phyloP scores from a whole-genome alignment of 768 basidiomycete species.

The Amanita thiersii region DNA sequence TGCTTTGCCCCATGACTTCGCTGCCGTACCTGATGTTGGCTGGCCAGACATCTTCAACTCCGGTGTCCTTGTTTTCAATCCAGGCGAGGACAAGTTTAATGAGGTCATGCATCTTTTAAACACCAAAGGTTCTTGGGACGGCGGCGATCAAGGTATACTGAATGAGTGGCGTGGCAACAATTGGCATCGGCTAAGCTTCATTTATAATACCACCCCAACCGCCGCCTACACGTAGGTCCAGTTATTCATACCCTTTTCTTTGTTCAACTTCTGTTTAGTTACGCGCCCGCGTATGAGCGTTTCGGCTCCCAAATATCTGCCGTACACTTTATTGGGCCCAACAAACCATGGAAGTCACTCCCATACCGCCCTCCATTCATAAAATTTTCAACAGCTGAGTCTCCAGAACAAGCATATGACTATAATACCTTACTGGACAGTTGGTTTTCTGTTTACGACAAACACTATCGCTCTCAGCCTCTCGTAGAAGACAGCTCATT shows the following conservation, averaged over 20 bases:
- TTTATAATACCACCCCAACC: slow-evolving; percentile 96
- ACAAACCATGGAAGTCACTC: slow-evolving; percentile 89
- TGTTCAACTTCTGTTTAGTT: slow-evolving; percentile 39
- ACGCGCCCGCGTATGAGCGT: slow-evolving; percentile 94
- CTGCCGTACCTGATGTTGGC: slow-evolving; percentile 93
- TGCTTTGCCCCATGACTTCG: slow-evolving; percentile 70
- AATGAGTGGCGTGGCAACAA: slow-evolving; percentile 87
- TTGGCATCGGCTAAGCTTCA: slow-evolving; percentile 95
- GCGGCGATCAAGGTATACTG: slow-evolving; percentile 95
- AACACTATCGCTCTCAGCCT: slow-evolving; percentile 63
- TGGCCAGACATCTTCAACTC: slow-evolving; percentile 99
- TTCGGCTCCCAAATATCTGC: slow-evolving; percentile 82
- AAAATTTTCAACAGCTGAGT: slow-evolving; percentile 17
- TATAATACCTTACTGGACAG: slow-evolving; percentile 79
- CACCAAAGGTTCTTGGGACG: slow-evolving; percentile 87
- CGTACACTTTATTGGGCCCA: slow-evolving; percentile 91
- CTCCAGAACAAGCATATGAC: slow-evolving; percentile 50
- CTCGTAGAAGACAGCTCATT: slow-evolving; percentile 39
- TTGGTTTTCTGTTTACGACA: slow-evolving; percentile 91
- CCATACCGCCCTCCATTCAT: slow-evolving; percentile 56
- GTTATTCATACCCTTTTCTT: slow-evolving; percentile 17
- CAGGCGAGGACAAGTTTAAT: slow-evolving; percentile 76
- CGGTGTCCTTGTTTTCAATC: slow-evolving; percentile 83
- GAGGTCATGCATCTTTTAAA: slow-evolving; percentile 64
- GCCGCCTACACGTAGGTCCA: slow-evolving; percentile 87